These are phyloP conservation scores for Gaeumannomyces tritici DNA, from an alignment of 2,329 filamentous ascomycete species.

Conservation along the genomic window DNA sequence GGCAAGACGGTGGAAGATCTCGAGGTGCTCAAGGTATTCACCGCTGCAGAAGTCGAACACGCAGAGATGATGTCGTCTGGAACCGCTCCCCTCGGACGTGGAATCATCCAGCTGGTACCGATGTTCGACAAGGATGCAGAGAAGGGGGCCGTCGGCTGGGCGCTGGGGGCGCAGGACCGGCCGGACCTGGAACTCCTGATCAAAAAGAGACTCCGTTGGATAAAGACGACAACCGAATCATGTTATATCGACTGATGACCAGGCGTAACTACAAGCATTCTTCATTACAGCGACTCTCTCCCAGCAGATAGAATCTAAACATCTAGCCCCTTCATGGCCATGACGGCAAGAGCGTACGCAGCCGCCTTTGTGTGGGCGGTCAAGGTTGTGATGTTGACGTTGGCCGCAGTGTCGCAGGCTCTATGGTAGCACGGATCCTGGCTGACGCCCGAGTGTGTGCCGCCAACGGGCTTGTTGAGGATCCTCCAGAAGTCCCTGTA, in stretches of 20 bases:
- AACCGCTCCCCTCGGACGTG: too few relatives aligned
- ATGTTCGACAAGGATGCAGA: neutral
- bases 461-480: conserved; percentile 36
- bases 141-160: too few relatives aligned
- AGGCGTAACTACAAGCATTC: too few relatives aligned
- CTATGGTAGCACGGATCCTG: conserved; percentile 55
- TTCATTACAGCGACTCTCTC: too few relatives aligned
- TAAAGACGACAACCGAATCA: too few relatives aligned
- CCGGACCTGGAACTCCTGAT: too few relatives aligned
- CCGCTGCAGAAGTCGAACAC: neutral
- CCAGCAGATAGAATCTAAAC: neutral
- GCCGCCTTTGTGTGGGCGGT: too few relatives aligned
- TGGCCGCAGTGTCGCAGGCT: conserved; percentile 48
- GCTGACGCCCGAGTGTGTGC: conserved; percentile 63
- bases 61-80: neutral
- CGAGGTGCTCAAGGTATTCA: neutral
- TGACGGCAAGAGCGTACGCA: neutral
- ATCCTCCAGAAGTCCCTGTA: conserved; percentile 47
- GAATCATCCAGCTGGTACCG: neutral
- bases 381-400: conserved; percentile 23
- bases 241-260: too few relatives aligned
- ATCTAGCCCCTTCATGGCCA: neutral
- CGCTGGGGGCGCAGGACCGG: too few relatives aligned
- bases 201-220: too few relatives aligned
- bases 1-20: too few relatives aligned